Base-by-base conservation (phyloP, 2,329 filamentous ascomycete genomes). In the Nigrospora osmanthi region DNA sequence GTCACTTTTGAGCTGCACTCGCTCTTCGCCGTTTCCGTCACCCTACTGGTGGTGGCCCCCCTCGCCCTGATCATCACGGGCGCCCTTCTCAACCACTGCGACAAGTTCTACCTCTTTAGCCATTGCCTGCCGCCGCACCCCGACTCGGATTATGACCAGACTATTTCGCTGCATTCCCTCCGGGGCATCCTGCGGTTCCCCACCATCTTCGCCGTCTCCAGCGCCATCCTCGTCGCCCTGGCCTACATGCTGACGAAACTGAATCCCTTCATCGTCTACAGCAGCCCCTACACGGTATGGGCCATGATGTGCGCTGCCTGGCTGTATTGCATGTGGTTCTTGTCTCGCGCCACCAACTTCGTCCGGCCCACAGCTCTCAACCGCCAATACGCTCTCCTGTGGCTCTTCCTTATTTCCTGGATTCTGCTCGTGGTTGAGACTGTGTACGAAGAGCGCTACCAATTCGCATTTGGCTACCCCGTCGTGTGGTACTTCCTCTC, bases 81-180 rank as follows among this genome's bases (percentile, higher is more conserved):
- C 12, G 78, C 85, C 44, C 61, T 85, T 19, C 71, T 95, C 4
- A 72, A 75, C 35, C 79, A 78, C 49, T 69, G 73, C 7, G 87
- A 90, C 63, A 94, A 88, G 67, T 87, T 89, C 67, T 96, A 95
- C 63, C 77, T 90, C 43, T 93, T 95, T 59, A 75, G 84, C 6
- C 77, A 80, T 39, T 68, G 66, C 19, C 62, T 73, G 49, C 65
- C 67, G 43, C 75, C 76, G 40, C 71, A 73, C 35, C 73, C 76
- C 42, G 69, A 80, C 13, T 71, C 78, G 49, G 76, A 75, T 35
- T 69, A 75, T 9, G 76, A 85, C 43, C 66, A 72, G 1, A 35
- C 11, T 16, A 69, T 91, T 11, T 60, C 73, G 9, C 62, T 94
- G 16, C 76, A 82, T 47, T 89, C 89, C 1, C 81, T 85, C 73